Conservation (phyloP, 371 early-diverging fungal genomes). For the Apophysomyces variabilis region DNA sequence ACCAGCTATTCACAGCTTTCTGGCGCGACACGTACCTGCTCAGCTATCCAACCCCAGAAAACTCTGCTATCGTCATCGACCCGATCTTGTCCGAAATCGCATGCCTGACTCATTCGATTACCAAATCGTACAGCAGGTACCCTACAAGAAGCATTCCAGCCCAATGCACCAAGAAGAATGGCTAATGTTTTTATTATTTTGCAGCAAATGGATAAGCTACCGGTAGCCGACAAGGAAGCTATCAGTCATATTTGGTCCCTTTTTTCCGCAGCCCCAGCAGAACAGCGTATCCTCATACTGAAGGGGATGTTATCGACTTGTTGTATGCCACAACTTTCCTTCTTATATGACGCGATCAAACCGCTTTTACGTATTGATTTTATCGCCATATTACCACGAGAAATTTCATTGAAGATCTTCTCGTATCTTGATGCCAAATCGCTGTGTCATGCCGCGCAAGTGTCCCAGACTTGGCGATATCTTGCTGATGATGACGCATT, state of each 20-base stretch:
- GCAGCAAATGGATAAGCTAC: conserved; percentile 53
- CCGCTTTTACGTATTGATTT: conserved; percentile 83
- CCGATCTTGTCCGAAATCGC: conserved; percentile 33
- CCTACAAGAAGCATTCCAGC: too few relatives aligned
- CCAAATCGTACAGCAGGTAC: conserved; percentile 29
- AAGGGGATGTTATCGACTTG: conserved; percentile 74
- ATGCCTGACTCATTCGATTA: conserved; percentile 28
- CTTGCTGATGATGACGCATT: conserved; percentile 89
- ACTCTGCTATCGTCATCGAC: conserved; percentile 38
- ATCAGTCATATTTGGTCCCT: conserved; percentile 65
- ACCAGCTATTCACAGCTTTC: conserved; percentile 37
- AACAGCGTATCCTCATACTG: conserved; percentile 66
- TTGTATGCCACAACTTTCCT: conserved; percentile 82
- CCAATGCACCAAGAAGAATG: not conserved
- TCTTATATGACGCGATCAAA: conserved; percentile 68
- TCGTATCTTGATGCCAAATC: conserved; percentile 91
- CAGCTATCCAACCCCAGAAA: conserved; percentile 40
- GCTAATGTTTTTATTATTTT: not conserved
- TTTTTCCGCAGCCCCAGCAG: conserved; percentile 63
- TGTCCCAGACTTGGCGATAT: conserved; percentile 77
- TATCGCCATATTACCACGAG: conserved; percentile 74
- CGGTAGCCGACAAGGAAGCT: conserved; percentile 50
- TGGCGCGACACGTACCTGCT: conserved; percentile 47
- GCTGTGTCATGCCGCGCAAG: conserved; percentile 90
- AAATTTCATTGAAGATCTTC: conserved; percentile 80